Percentiles rank a stretch among this genome's conserved stretches.
These are phyloP conservation scores for Parafenestella ontariensis DNA, from an alignment of 2,329 filamentous ascomycete genomes.

Conservation along the genomic window DNA sequence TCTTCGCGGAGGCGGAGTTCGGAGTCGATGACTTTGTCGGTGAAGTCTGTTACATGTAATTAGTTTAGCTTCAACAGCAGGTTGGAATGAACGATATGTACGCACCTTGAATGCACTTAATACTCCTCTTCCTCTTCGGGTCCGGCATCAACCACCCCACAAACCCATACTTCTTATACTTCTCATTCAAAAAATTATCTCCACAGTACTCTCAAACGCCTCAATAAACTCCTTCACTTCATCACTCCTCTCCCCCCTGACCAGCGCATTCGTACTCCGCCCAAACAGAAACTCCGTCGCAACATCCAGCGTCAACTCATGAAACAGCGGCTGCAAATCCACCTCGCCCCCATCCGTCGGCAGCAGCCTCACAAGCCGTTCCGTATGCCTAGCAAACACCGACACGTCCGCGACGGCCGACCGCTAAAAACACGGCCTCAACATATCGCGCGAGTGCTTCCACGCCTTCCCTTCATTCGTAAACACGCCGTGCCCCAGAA, in stretches of 20 bases:
- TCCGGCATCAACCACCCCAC: conserved; percentile 25
- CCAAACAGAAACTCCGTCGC: conserved; percentile 39
- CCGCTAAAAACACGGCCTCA: conserved; percentile 37
- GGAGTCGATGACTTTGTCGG: conserved; percentile 21
- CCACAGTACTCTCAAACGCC: conserved; percentile 34
- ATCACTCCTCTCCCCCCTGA: not conserved
- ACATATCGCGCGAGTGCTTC: conserved; percentile 37
- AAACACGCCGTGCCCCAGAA: conserved; percentile 30
- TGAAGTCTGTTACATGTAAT: conserved; percentile 9
- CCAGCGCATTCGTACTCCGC: conserved; percentile 22
- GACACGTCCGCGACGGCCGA: conserved; percentile 30
- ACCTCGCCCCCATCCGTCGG: conserved; percentile 28
- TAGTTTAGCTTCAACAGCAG: too few species aligned
- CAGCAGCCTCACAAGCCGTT: conserved; percentile 24
- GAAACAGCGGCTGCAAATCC: conserved; percentile 37
- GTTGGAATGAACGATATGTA: too few species aligned
- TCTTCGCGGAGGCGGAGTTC: conserved; percentile 8
- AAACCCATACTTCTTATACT: conserved; percentile 16
- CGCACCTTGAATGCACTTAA: conserved; percentile 24
- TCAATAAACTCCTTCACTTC: conserved; percentile 22
- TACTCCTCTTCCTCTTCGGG: conserved; percentile 17
- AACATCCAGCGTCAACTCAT: conserved; percentile 32
- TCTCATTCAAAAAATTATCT: conserved; percentile 22
- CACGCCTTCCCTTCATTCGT: conserved; percentile 32
- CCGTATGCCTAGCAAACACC: conserved; percentile 30